Base-by-base conservation (phyloP, 2,329 filamentous ascomycete species). In the Colletotrichum godetiae region DNA sequence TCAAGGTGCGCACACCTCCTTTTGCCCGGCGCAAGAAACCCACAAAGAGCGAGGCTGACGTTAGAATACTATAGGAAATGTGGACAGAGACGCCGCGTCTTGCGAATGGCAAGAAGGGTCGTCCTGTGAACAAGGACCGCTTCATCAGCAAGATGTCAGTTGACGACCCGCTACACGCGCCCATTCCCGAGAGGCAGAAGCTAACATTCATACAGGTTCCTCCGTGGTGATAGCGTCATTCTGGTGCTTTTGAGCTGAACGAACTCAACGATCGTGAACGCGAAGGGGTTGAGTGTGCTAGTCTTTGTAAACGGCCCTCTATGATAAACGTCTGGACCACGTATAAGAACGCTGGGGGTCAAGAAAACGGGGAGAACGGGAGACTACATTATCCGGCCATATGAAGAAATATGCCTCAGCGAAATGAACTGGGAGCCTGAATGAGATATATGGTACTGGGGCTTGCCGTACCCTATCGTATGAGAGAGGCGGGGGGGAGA, bases 71-170 rank as follows among this genome's bases (percentile, higher is more conserved):
- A 22, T 49, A 58, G 89, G 97, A 99, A 87, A 98, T 99, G 96
- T 99, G 97, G 97, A 98, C 95, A 11, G 97, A 99, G 86, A 97
- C 94, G 68, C 95, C 96, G 61, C 88, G 92, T 74, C 89, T 94
- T 80, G 92, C 93, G 27, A 93, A 92, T 76, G 96, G 96, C 77
- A 97, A 96, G 88, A 95, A 95, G 86, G 95, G 95, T 68, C 88
- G 93, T 79, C 92, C 93, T 57, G 94, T 98, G 75, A 99, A 99
- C 87, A 98, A 98, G 91, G 97, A 99, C 84, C 89, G 97, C 55
- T 98, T 98, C 84, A 97, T 98, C 80, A 97, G 94, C 89, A 98
- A 98, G 88, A 96, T 98, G 95, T 95, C 82, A 77, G 92, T 89
- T n/a, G 12, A 56, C 11, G 33, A 62, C 64, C 46, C 27, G 27